Percentiles rank a stretch among this genome's conserved stretches.
These are phyloP conservation scores for Cystobasidium pallidum DNA, from an alignment of 1,284 basidiomycete species.

Conservation along the genomic window DNA sequence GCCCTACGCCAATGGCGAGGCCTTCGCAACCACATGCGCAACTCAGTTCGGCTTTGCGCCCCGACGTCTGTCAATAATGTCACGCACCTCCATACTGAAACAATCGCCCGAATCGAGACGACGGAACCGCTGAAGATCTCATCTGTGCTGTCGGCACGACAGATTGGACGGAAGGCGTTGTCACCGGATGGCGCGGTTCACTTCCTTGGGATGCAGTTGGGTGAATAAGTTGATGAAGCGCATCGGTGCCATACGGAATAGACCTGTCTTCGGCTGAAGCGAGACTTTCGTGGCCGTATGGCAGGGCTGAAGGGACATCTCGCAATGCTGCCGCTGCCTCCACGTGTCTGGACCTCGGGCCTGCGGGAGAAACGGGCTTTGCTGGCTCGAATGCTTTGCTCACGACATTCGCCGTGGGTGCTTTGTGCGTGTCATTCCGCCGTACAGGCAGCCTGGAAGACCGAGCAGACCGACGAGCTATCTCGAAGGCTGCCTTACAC, in stretches of 20 bases:
- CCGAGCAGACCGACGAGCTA: neutral
- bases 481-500: slow-evolving; percentile 2
- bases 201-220: neutral
- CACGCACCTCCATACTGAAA: slow-evolving; percentile 86
- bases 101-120: slow-evolving; percentile 79
- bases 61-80: neutral
- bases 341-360: neutral
- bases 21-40: slow-evolving; percentile 58
- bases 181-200: neutral
- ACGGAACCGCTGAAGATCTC: slow-evolving; percentile 79
- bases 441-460: neutral
- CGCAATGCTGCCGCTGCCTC: neutral
- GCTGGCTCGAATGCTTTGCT: neutral
- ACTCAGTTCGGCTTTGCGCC: neutral
- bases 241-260: too few relatives aligned
- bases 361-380: neutral
- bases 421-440: neutral
- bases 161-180: neutral
- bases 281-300: neutral
- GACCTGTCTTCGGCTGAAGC: too few relatives aligned
- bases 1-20: slow-evolving; percentile 70
- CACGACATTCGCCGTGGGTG: neutral
- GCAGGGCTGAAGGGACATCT: neutral
- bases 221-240: neutral
- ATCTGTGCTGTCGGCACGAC: slow-evolving; percentile 60